Base-by-base conservation (phyloP, 192 early-diverging fungal species). In the Linnemannia hyalina region DNA sequence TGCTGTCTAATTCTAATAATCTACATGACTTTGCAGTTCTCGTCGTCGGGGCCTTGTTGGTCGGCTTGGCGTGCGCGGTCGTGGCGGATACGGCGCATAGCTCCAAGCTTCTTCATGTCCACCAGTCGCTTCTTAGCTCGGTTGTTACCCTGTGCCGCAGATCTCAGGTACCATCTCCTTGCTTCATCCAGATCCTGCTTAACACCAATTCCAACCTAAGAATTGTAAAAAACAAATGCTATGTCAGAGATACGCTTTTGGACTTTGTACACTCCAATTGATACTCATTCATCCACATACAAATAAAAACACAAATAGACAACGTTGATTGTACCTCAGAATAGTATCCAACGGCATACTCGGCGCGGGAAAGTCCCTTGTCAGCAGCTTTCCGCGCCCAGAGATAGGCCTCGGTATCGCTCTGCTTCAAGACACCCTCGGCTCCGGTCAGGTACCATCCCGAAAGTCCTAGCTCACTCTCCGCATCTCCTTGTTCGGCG, bases 401-500 rank as follows among this genome's bases (percentile, higher is more conserved):
- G 73, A 97, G 89, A 87, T 98, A 99, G 36, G 99, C 98, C 88
- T 99, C 96, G 26, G 92, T 93, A 83, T 99, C 98, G 80, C 92
- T 96, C 88, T 97, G 97, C 73, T 92, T 92, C 82, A 99, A 85
- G 15, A 97, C 92, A 26, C 94, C 95, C 73, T 99, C 97, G 0
- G 97, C 93, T 26, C 97, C 97, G 0, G 98, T 99, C 82, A 99
- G 89, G 82, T 99, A 99, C 99, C 99, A 99, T 4, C 98, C 99
- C 1, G 98, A 97, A 13, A 99, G 90, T 41, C 97, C 97, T 47
- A 99, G 89, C 84, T 97, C 98, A 10, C 97, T 95, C 49, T 99
- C 97, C 5, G 94, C 87, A 74, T 99, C 94, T 32, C 95, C 94
- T 83, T 97, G 95, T 82, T 98, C 96, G 15, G 99, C 99, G 3